Evolutionary conservation across 2,329 filamentous ascomycete species (phyloP), one percentile per base, ranked within the genome.

Genomic region (Penicillium sp.): DNA sequence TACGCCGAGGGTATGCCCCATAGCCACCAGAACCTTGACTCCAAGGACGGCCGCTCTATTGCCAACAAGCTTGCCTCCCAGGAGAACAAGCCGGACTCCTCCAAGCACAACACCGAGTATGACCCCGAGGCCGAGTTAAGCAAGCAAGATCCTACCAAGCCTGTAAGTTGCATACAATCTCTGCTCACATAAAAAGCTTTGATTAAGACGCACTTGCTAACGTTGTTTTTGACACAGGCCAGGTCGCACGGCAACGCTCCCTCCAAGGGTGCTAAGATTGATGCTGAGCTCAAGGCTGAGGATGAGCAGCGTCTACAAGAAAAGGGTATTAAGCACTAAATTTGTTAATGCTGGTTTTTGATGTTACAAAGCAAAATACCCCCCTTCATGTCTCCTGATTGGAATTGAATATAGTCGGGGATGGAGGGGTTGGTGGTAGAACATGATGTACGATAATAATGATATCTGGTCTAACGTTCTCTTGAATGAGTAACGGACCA

Each of bases 1-100:
- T 94, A 85, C 78, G 79, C 92, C 60, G 88, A 93, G 78, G 90
- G 91, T 67, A 81, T 88, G 73, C 73, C 82, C 58, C 80, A 89
- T 73, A 88, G 87, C 52, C 90, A 96, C 76, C 74, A 81, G 60
- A 79, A 82, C 61, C 82, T 83, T 55, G 89, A 94, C 72, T 85
- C 90, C 49, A 93, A 79, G 73, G 78, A 79, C 56, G 61, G 77
- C 61, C 72, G 77, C 55, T 75, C 74, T 49, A 79, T 79, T 54
- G 77, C 72, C 63, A 79, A 79, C 69, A 73, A 72, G 60, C 74
- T 79, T 53, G 75, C 71, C 12, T 63, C 73, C 6, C 74, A 74
- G 59, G 66, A 57, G 45, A 68, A 67, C 47, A 74, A 71, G 61
- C 23, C 56, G 15, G 58, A 72, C 47, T 39, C 67, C 33, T 65